Conservation (phyloP, 495 filamentous ascomycete genomes). For the Filosporella fistucella region DNA sequence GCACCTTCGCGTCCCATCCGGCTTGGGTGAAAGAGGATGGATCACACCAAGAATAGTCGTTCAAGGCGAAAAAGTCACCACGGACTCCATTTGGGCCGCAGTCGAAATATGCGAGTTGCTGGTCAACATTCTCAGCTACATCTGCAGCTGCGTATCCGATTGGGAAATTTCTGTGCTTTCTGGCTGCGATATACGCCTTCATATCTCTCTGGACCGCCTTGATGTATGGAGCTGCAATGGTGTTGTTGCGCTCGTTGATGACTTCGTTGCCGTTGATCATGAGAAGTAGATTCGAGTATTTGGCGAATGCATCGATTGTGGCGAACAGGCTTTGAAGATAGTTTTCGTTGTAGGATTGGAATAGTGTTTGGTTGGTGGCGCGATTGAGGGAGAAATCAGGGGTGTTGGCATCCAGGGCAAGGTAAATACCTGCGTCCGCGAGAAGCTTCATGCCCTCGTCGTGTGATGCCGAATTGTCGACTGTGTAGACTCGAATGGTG, state of each 20-base stretch:
- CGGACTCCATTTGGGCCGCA: constrained; percentile 83
- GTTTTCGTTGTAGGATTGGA: constrained; percentile 78
- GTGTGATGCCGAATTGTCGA: constrained; percentile 83
- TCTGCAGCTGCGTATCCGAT: constrained; percentile 93
- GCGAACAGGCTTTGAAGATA: constrained; percentile 94
- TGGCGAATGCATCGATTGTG: constrained; percentile 81
- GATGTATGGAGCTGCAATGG: constrained; percentile 74
- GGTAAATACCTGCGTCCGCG: constrained; percentile 83
- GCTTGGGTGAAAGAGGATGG: constrained; percentile 69
- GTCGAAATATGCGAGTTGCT: constrained; percentile 92
- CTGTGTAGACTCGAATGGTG: constrained; percentile 87
- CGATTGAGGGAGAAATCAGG: constrained; percentile 75
- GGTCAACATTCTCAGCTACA: constrained; percentile 76
- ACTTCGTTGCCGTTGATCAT: constrained; percentile 99
- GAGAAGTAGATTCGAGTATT: constrained; percentile 83
- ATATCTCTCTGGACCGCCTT: constrained; percentile 93
- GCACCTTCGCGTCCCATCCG: constrained; percentile 89
- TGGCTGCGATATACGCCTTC: constrained; percentile 72
- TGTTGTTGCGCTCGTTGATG: constrained; percentile 78
- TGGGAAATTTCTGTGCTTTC: constrained; percentile 71
- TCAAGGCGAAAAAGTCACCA: constrained; percentile 94
- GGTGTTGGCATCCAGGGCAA: constrained; percentile 73
- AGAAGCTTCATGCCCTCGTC: constrained; percentile 79
- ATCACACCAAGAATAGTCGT: constrained; percentile 98
- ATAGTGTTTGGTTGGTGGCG: constrained; percentile 61